These are phyloP conservation scores for Claviceps digitariae DNA, from an alignment of 2,329 filamentous ascomycete species.

Conservation along the genomic window DNA sequence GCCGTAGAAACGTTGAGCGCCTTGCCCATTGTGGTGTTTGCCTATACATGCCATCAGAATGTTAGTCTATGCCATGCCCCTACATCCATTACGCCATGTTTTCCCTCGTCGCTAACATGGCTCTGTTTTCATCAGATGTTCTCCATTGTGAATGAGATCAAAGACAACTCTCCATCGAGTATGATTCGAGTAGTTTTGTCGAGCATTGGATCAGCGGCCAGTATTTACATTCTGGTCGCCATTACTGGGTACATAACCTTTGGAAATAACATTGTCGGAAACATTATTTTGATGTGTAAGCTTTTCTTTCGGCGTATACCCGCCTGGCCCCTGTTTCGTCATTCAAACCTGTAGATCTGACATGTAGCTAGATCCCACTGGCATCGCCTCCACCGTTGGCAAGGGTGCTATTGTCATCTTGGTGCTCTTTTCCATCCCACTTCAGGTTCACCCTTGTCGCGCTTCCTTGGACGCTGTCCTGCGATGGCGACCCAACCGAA, in stretches of 20 bases:
- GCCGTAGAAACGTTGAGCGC: slow-evolving; percentile 67
- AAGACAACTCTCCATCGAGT: slow-evolving; percentile 61
- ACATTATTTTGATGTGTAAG: slow-evolving; percentile 88
- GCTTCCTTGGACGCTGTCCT: slow-evolving; percentile 92
- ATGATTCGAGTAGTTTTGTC: slow-evolving; percentile 66
- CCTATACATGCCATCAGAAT: slow-evolving; percentile 99
- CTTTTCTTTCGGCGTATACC: slow-evolving; percentile 11
- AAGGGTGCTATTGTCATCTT: slow-evolving; percentile 91
- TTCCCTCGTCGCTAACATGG: slow-evolving; percentile 14
- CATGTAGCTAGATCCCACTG: slow-evolving; percentile 20
- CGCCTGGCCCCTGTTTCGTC: too few relatives aligned
- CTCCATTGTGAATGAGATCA: slow-evolving; percentile 90
- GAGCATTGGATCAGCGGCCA: slow-evolving; percentile 80
- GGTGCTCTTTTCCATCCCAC: slow-evolving; percentile 89
- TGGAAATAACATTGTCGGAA: slow-evolving; percentile 76
- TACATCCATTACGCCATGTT: background rate
- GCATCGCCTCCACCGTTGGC: slow-evolving; percentile 72
- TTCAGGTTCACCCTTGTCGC: slow-evolving; percentile 91
- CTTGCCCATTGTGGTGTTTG: slow-evolving; percentile 91
- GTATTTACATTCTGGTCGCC: slow-evolving; percentile 79
- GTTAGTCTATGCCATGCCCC: slow-evolving; percentile 27
- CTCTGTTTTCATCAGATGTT: slow-evolving; percentile 61
- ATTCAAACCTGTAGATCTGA: background rate
- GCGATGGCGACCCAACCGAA: slow-evolving; percentile 63
- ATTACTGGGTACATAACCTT: slow-evolving; percentile 95